Evolutionary conservation across 2,329 filamentous ascomycete species (phyloP).

Genomic region (Penicillium nordicum): DNA sequence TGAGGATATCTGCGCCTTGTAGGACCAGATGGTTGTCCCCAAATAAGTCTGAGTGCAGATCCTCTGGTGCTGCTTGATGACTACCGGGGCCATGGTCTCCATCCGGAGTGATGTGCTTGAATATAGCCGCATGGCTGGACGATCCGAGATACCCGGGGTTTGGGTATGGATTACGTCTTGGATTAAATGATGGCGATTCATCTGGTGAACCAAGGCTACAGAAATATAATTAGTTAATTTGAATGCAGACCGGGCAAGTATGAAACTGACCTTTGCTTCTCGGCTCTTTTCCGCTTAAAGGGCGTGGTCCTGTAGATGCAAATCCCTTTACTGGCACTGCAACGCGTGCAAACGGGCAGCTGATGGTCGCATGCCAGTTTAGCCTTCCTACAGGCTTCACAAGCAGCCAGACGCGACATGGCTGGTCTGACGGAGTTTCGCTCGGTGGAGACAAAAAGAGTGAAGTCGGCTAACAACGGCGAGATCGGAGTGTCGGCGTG

Average conservation of each 20-base stretch:
- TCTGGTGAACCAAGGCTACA: conserved; percentile 17
- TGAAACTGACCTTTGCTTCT: conserved; percentile 19
- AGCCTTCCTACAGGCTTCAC: conserved; percentile 25
- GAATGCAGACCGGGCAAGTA: neutral
- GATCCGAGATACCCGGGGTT: conserved; percentile 30
- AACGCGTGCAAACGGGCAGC: conserved; percentile 22
- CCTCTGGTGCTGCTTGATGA: conserved; percentile 7
- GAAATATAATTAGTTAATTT: neutral
- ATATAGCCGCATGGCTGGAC: conserved; percentile 30
- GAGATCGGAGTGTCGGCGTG: conserved; percentile 11
- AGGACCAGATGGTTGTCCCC: conserved; percentile 24
- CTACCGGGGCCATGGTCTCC: conserved; percentile 10
- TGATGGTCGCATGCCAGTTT: conserved; percentile 26
- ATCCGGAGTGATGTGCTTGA: conserved; percentile 27
- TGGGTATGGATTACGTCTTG: conserved; percentile 25
- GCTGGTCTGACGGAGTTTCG: conserved; percentile 6
- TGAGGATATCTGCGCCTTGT: conserved; percentile 26
- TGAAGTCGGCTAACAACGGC: conserved; percentile 18
- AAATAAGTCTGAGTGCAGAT: conserved; percentile 10
- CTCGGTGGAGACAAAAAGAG: conserved; percentile 8
- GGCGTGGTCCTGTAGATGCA: conserved; percentile 29
- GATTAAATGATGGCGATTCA: conserved; percentile 19
- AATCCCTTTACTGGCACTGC: conserved; percentile 14
- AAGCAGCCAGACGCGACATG: conserved; percentile 25
- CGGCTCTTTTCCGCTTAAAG: conserved; percentile 23